Evolutionary conservation across 2,329 filamentous ascomycete genomes (phyloP), one percentile per base, ranked within the genome.

Genomic region (Aspergillus sp.): DNA sequence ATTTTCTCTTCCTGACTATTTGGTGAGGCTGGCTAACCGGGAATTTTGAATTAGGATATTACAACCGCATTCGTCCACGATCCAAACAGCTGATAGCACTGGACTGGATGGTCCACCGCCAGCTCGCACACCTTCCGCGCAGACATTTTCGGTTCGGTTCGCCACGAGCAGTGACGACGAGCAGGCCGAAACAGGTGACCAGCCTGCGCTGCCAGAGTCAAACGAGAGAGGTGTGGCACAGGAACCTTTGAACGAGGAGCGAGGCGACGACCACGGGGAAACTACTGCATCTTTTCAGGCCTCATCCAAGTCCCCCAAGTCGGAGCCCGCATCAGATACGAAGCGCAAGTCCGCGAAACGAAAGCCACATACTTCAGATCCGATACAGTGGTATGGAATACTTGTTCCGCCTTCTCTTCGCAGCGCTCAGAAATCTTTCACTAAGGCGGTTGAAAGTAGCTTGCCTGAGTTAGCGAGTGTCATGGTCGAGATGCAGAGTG

Each of bases 361-460:
- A 61, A 66, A 65, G 27, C 58, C 68, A 58, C 67, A 64, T 45
- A 70, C 71, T 19, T 66, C 68, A 48, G 75, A 82, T 58, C 79
- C 80, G 7, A 63, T 82, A 23, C 70, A 71, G 21, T 81, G 79
- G 79, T 82, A 79, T 62, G 80, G 79, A 6, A 77, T 82, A 41
- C 68, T 82, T 12, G 73, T 79, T 17, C 76, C 80, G 3, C 70
- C 70, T 9, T 71, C 76, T 23, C 69, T 82, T 37, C 77, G 77
- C 55, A 71, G 59, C 39, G 75, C 78, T 3, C 79, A 81, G 63
- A 68, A 62, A 48, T 73, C 72, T 14, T 82, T 82, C 59, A 69
- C 65, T 7, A 62, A 66, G n/a, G 76, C 70, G 14, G 63, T 79
- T n/a, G 68, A 73, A 24, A 65, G 66, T 8, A 60, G 66, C 2